Conservation (phyloP, 1,284 basidiomycete genomes). For the Testicularia cyperi region DNA sequence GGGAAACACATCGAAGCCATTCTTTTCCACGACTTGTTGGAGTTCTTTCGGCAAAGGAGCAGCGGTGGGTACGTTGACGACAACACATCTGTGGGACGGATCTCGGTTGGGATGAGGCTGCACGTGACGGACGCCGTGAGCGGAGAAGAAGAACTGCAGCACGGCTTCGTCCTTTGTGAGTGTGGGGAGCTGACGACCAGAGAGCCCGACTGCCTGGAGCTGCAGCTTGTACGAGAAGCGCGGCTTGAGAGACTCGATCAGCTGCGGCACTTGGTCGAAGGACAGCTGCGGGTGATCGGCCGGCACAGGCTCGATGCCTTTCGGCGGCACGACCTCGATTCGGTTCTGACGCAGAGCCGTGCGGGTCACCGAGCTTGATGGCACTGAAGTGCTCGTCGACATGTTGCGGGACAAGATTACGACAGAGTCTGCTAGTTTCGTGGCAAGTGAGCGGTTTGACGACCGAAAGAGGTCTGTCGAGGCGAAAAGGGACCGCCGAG, state of each 20-base stretch:
- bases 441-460: neutral
- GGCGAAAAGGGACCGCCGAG: too few species aligned
- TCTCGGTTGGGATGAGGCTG: constrained; percentile 27
- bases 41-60: constrained; percentile 12
- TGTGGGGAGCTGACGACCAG: constrained; percentile 16
- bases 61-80: constrained; percentile 21
- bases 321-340: constrained; percentile 12
- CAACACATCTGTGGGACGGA: constrained; percentile 13
- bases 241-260: constrained; percentile 22
- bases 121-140: constrained; percentile 23
- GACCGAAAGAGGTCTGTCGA: too few species aligned
- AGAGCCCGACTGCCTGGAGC: constrained; percentile 21
- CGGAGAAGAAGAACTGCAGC: constrained; percentile 27
- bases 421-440: too few species aligned
- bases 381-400: constrained; percentile 10
- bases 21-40: neutral
- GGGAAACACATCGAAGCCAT: constrained; percentile 2
- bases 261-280: constrained; percentile 7
- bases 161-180: constrained; percentile 16
- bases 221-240: constrained; percentile 8
- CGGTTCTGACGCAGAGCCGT: constrained; percentile 16
- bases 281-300: constrained; percentile 17
- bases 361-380: too few species aligned
- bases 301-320: constrained; percentile 9
- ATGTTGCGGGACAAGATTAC: neutral